Base-by-base conservation (phyloP, 495 filamentous ascomycete genomes). In the Melanomma pulvis-pyrius region DNA sequence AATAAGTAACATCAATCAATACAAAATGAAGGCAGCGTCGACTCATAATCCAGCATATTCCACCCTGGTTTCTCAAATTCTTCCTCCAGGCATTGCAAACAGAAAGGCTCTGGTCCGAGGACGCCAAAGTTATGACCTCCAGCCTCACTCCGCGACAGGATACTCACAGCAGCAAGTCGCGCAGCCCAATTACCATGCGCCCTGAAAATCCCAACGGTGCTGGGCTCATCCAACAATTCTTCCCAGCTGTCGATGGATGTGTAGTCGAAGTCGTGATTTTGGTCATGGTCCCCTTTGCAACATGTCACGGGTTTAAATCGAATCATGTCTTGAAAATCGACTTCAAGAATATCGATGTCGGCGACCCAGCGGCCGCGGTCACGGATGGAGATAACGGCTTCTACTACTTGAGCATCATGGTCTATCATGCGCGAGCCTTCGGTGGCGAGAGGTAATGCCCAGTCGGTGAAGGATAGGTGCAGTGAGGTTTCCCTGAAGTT, bases 381-480 rank as follows among this genome's bases (percentile, higher is more conserved):
- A 56, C 77, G 62, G 0, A 79, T 71, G 1, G 72, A 74, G 22
- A 80, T 54, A 0, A 77, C 41, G 0, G 73, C 59, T 46, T 80
- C 78, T 0, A 79, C 54, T 22, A 74, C 63, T 29, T 64, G 74
- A 0, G 65, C 53, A 32, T 75, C 74, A 5, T 67, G 39, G 50
- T 75, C 74, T 34, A 4, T 4, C 48, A 73, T 74, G 5, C 67
- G 63, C 15, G 46, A 50, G 1, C 59, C 57, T 12, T 51, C 53
- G 4, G 12, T 12, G 32, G 73, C 59, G 0, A 79, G 6, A 0
- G 78, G 72, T 11, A 76, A 26, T 22, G 67, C 51, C 26, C 61
- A 77, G 0, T 63, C 67, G 0, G 79, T 81, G 67, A 81, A 80
- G 6, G 75, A 78, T 0, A 81, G 60, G 61, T 81, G 80, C 6